These are phyloP conservation scores for Epichloe coenophiala DNA, from an alignment of 2,329 filamentous ascomycete genomes.

Conservation along the genomic window DNA sequence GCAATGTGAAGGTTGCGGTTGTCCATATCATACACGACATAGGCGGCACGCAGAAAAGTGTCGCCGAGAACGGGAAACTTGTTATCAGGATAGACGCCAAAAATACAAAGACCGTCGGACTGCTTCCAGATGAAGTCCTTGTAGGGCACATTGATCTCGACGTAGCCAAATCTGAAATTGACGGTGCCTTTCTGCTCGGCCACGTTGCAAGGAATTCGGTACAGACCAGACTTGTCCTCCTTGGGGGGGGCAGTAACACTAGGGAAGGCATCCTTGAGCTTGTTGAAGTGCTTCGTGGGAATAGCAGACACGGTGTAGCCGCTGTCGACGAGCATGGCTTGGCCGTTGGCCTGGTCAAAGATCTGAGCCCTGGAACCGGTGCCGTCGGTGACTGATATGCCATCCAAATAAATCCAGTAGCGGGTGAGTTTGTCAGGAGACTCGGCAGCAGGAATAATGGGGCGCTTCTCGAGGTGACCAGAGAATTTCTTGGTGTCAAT, in stretches of 20 bases:
- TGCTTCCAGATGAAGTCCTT: slow-evolving; percentile 32
- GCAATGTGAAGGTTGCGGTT: slow-evolving; percentile 25
- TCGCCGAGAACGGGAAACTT: slow-evolving; percentile 28
- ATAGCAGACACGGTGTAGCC: slow-evolving; percentile 56
- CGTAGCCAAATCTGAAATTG: slow-evolving; percentile 34
- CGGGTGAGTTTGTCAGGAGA: slow-evolving; percentile 21
- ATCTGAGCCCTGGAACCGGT: slow-evolving; percentile 28
- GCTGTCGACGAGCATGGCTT: slow-evolving; percentile 47
- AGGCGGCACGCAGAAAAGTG: slow-evolving; percentile 30
- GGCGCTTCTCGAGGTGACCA: slow-evolving; percentile 39
- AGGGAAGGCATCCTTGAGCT: slow-evolving; percentile 29
- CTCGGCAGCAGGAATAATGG: slow-evolving; percentile 33
- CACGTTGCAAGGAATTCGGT: slow-evolving; percentile 32
- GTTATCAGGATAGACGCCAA: slow-evolving; percentile 33
- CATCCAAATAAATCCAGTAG: slow-evolving; percentile 30
- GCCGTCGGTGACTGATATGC: slow-evolving; percentile 19
- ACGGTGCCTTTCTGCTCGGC: slow-evolving; percentile 24
- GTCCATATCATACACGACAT: slow-evolving; percentile 29
- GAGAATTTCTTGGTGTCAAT: slow-evolving; percentile 42
- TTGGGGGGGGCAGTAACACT: slow-evolving; percentile 4
- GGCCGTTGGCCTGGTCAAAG: slow-evolving; percentile 23
- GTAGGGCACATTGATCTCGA: slow-evolving; percentile 29
- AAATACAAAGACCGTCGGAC: slow-evolving; percentile 19
- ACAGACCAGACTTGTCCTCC: slow-evolving; percentile 22
- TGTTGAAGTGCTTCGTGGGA: slow-evolving; percentile 38